A percentile compares a stretch with the other conserved stretches of the same genome.
Conservation (phyloP, 2,329 filamentous ascomycete species). For the Westerdykella sp. region DNA sequence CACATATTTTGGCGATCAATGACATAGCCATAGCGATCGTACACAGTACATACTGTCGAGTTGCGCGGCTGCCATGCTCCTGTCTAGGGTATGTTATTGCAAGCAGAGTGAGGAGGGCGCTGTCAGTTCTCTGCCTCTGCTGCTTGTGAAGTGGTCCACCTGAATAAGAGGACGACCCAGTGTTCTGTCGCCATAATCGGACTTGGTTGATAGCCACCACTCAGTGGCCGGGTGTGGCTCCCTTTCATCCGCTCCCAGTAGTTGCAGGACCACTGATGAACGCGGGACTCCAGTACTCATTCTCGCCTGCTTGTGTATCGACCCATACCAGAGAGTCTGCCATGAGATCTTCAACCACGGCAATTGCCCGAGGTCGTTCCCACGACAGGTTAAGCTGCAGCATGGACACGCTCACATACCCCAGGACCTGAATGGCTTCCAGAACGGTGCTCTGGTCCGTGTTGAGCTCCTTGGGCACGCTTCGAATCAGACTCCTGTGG, state of each 20-base stretch:
- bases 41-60: neutral
- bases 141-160: too few species aligned
- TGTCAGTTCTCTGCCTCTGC: too few species aligned
- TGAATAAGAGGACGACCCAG: too few species aligned
- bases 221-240: too few species aligned
- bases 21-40: neutral
- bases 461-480: constrained; percentile 90
- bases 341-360: constrained; percentile 83
- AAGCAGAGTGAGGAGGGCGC: too few species aligned
- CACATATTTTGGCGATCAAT: too few species aligned
- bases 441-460: constrained; percentile 88
- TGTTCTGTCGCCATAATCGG: too few species aligned
- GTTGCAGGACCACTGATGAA: constrained; percentile 49
- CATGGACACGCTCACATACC: constrained; percentile 87
- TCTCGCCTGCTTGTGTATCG: constrained; percentile 76
- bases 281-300: constrained; percentile 87
- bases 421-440: constrained; percentile 82
- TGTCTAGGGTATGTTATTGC: too few species aligned
- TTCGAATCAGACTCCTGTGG: constrained; percentile 78
- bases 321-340: constrained; percentile 91
- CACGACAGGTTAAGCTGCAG: constrained; percentile 78
- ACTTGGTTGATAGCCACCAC: too few species aligned
- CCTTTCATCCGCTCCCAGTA: constrained; percentile 3
- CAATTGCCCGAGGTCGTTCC: constrained; percentile 77
- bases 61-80: too few species aligned